Evolutionary conservation across 2,329 filamentous ascomycete genomes (phyloP).

Genomic region (Sclerotinia nivalis): DNA sequence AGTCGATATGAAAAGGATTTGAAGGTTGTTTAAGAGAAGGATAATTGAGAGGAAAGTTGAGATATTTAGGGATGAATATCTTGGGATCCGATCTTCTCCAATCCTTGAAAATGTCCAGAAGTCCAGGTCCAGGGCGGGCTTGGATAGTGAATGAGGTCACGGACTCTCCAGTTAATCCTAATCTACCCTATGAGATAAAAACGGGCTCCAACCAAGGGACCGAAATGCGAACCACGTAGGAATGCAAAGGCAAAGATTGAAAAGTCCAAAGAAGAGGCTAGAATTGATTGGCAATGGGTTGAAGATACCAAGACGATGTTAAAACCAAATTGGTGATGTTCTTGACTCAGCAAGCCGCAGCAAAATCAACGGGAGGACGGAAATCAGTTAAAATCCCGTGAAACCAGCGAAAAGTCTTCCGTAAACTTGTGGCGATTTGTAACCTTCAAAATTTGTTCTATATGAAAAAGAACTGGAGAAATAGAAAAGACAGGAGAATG

Average conservation of each 20-base stretch:
- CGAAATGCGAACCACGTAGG: constrained; percentile 15
- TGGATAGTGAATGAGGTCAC: constrained; percentile 18
- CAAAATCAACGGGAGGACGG: neutral
- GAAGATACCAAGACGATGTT: neutral
- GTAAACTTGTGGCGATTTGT: constrained; percentile 20
- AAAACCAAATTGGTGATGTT: neutral
- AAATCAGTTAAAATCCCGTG: neutral
- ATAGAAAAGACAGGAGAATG: constrained; percentile 2
- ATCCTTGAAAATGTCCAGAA: constrained; percentile 8
- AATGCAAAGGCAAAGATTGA: neutral
- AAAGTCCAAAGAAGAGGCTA: neutral
- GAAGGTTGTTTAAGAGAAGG: neutral
- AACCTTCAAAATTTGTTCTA: neutral
- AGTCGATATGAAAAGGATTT: neutral
- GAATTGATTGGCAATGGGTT: constrained; percentile 10
- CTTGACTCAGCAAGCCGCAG: constrained; percentile 22
- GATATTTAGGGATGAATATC: constrained; percentile 11
- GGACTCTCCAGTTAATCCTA: constrained; percentile 10
- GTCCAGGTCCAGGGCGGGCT: constrained; percentile 3
- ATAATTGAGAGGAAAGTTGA: neutral
- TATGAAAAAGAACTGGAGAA: neutral
- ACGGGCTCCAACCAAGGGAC: constrained; percentile 18
- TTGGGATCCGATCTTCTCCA: constrained; percentile 7
- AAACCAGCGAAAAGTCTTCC: constrained; percentile 18
- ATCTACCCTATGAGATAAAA: neutral